Base-by-base conservation (phyloP, 1,284 basidiomycete species). In the Marasmius sp. region DNA sequence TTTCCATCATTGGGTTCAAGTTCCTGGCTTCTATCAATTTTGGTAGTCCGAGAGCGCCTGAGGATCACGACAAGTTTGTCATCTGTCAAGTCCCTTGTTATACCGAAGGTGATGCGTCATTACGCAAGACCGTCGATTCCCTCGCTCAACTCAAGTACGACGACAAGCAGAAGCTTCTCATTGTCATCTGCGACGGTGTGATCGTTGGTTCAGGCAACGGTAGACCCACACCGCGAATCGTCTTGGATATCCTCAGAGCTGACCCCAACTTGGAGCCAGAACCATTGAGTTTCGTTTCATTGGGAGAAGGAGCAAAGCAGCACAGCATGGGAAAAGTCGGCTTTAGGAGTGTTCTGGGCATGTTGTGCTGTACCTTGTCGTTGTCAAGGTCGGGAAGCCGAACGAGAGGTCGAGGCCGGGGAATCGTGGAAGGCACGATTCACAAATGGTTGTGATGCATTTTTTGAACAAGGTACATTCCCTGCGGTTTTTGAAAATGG, bases 71-170 rank as follows among this genome's bases (percentile, higher is more conserved):
- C 83, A 98, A 98, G 77, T 98, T 98, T 68, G 95, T 99, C 66
- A 95, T 98, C 66, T 97, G 95, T 74, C 97, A 98, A 73, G 95
- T 99, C 0, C 96, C 95, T 6, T 97, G 95, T 86, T 98, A 98
- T 73, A 98, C 95, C 1, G 95, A 98, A 82, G 96, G 94, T 66
- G 92, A 97, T 69, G 79, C 85, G 38, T 97, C 94, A 2, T 82
- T 99, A 64, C 85, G 92, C 64, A 84, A 83, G 70, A 98, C 97
- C 6, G 96, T 98, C 74, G 94, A 99, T 74, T 98, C 95, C 20
- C 81, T 99, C 61, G 93, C 97, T 8, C 88, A 91, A 71, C 84
- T 98, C 74, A 95, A 94, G 76, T 99, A 98, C 72, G 96, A 99
- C 71, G 95, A 99, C 81, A 98, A 98, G 78, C 92, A 95, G 60